Conservation (phyloP, 805 yeast genomes). For the Myxozyma neglecta region DNA sequence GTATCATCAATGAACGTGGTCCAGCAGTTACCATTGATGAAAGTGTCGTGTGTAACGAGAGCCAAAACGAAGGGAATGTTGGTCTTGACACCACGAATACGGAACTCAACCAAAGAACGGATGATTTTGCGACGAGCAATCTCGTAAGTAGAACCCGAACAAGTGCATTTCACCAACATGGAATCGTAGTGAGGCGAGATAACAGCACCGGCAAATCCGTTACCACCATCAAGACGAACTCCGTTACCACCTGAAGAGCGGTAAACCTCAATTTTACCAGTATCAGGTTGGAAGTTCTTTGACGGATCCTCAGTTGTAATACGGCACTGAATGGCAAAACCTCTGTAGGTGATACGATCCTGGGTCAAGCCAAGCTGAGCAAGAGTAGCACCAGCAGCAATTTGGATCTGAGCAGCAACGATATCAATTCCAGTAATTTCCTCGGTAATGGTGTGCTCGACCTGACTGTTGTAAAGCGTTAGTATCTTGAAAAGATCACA, state of each 20-base stretch:
- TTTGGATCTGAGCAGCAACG: constrained; percentile 97
- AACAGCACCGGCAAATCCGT: constrained; percentile 94
- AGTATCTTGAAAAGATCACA: not conserved
- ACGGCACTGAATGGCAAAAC: constrained; percentile 98
- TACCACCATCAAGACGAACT: constrained; percentile 97
- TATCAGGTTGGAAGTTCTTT: constrained; percentile 96
- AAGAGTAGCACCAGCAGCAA: constrained; percentile 96
- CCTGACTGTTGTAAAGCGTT: constrained; percentile 53
- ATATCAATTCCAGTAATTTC: constrained; percentile 98
- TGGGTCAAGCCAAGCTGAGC: constrained; percentile 89
- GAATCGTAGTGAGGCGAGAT: constrained; percentile 98
- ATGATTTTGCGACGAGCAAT: constrained; percentile 97
- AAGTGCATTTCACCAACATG: constrained; percentile 95
- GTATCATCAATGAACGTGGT: constrained; percentile 98
- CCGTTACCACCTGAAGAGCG: constrained; percentile 99
- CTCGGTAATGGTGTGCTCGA: constrained; percentile 97
- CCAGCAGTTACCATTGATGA: constrained; percentile 88
- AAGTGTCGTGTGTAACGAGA: constrained; percentile 83
- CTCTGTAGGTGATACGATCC: constrained; percentile 92
- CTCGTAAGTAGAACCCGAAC: constrained; percentile 96
- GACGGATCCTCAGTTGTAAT: constrained; percentile 98
- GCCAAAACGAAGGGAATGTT: constrained; percentile 95
- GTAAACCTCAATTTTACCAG: constrained; percentile 96
- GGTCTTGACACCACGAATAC: constrained; percentile 98
- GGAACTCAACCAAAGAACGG: constrained; percentile 92